Percentiles rank a stretch among this genome's conserved stretches.
phyloP scores from a whole-genome alignment of 768 basidiomycete genomes.

The Leccinum pellstonianum region DNA sequence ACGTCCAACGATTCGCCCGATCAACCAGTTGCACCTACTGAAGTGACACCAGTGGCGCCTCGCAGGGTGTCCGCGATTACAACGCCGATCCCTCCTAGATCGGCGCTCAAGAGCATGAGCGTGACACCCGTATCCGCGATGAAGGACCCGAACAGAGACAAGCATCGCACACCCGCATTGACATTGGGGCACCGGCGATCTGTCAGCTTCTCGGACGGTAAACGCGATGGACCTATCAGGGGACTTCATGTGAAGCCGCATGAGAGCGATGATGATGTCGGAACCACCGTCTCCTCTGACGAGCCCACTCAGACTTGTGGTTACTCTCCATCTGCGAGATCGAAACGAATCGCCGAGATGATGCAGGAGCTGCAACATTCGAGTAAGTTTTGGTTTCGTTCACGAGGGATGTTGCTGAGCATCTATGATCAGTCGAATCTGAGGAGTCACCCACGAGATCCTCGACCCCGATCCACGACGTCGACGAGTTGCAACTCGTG shows the following conservation, averaged over 20 bases:
- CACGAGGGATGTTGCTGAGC: conserved; percentile 5
- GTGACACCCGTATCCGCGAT: conserved; percentile 59
- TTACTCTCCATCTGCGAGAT: conserved; percentile 60
- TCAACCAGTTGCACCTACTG: background rate
- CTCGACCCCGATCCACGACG: conserved; percentile 43
- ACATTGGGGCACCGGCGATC: conserved; percentile 62
- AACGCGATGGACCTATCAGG: conserved; percentile 81
- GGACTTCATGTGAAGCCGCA: conserved; percentile 47
- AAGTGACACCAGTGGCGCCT: conserved; percentile 23
- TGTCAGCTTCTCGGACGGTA: conserved; percentile 97
- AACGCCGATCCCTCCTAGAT: conserved; percentile 37
- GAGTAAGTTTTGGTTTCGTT: conserved; percentile 47
- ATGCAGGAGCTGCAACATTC: conserved; percentile 70
- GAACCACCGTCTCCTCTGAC: conserved; percentile 18
- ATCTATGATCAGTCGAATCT: conserved; percentile 27
- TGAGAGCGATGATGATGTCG: conserved; percentile 38
- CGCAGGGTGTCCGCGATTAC: conserved; percentile 11
- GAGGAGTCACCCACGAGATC: conserved; percentile 58
- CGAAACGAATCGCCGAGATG: conserved; percentile 80
- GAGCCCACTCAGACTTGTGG: conserved; percentile 22
- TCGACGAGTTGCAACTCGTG: conserved; percentile 49
- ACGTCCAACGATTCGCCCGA: conserved; percentile 17
- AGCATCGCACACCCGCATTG: conserved; percentile 55
- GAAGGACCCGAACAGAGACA: conserved; percentile 49
- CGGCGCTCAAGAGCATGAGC: conserved; percentile 43